Evolutionary conservation across 2,329 filamentous ascomycete genomes (phyloP).

Genomic region (Piedraia hortae): DNA sequence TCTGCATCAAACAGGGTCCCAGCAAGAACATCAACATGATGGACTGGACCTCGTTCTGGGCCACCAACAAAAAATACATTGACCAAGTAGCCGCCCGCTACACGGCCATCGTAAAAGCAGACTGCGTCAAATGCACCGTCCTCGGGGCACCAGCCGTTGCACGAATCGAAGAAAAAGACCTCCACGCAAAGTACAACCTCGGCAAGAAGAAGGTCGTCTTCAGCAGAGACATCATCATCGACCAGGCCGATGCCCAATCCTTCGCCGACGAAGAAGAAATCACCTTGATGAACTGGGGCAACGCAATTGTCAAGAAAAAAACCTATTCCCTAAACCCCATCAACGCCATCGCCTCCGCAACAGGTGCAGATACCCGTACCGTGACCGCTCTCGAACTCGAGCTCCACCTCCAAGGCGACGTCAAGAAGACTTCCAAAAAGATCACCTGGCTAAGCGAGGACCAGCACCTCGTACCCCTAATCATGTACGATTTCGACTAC

Average conservation of each 20-base stretch:
- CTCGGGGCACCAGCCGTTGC: conserved; percentile 12
- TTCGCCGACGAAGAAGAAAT: conserved; percentile 76
- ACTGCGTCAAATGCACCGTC: conserved; percentile 26
- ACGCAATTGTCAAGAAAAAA: conserved; percentile 49
- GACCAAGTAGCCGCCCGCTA: conserved; percentile 21
- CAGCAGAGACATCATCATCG: conserved; percentile 47
- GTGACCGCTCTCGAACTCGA: conserved; percentile 52
- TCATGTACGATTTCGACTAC: conserved; percentile 86
- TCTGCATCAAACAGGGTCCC: conserved; percentile 62
- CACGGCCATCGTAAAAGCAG: conserved; percentile 34
- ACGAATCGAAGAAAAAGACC: conserved; percentile 47
- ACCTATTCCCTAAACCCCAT: conserved; percentile 23
- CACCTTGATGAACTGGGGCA: conserved; percentile 92
- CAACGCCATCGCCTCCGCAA: conserved; percentile 17
- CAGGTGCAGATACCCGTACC: conserved; percentile 19
- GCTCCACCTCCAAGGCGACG: conserved; percentile 74
- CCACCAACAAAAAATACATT: conserved; percentile 26
- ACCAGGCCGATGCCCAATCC: conserved; percentile 59
- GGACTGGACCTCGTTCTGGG: conserved; percentile 44
- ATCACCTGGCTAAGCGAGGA: conserved; percentile 70
- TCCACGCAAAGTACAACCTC: conserved; percentile 73
- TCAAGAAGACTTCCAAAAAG: conserved; percentile 91
- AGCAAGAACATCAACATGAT: conserved; percentile 61
- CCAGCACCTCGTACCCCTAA: conserved; percentile 52
- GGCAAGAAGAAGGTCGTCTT: conserved; percentile 68